Conservation (phyloP, 306 rosid species). For the Cicer judaicum region DNA sequence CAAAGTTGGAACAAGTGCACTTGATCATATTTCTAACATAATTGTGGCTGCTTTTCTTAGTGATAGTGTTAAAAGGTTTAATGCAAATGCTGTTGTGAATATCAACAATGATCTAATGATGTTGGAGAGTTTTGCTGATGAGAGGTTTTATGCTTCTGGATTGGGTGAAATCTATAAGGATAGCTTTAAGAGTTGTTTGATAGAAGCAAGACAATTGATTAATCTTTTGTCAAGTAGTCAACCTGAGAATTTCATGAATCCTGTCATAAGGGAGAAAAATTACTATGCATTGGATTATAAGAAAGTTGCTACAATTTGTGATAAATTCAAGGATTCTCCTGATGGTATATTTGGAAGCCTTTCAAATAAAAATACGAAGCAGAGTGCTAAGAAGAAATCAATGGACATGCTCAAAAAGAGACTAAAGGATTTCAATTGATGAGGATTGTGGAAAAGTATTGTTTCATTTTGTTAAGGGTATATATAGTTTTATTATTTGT, state of each 20-base stretch:
- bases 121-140: slow-evolving; percentile 82
- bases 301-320: slow-evolving; percentile 77
- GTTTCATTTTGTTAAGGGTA: slow-evolving; percentile 49
- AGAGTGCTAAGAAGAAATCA: slow-evolving; percentile 84
- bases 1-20: slow-evolving; percentile 82
- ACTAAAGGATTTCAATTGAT: slow-evolving; percentile 83
- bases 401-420: slow-evolving; percentile 85
- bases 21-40: slow-evolving; percentile 74
- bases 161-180: slow-evolving; percentile 69
- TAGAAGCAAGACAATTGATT: slow-evolving; percentile 78
- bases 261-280: slow-evolving; percentile 86
- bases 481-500: slow-evolving; percentile 22
- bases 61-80: slow-evolving; percentile 84
- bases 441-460: slow-evolving; percentile 26
- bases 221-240: slow-evolving; percentile 89
- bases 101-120: slow-evolving; percentile 62
- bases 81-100: slow-evolving; percentile 62
- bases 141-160: slow-evolving; percentile 69
- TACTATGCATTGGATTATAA: slow-evolving; percentile 82
- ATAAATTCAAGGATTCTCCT: slow-evolving; percentile 81
- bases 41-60: slow-evolving; percentile 74
- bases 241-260: slow-evolving; percentile 98
- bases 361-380: slow-evolving; percentile 73
- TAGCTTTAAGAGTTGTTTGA: slow-evolving; percentile 63
- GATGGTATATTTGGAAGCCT: slow-evolving; percentile 92